phyloP scores from a whole-genome alignment of 352 stramenopile species.

The Blastocystis sp. region DNA sequence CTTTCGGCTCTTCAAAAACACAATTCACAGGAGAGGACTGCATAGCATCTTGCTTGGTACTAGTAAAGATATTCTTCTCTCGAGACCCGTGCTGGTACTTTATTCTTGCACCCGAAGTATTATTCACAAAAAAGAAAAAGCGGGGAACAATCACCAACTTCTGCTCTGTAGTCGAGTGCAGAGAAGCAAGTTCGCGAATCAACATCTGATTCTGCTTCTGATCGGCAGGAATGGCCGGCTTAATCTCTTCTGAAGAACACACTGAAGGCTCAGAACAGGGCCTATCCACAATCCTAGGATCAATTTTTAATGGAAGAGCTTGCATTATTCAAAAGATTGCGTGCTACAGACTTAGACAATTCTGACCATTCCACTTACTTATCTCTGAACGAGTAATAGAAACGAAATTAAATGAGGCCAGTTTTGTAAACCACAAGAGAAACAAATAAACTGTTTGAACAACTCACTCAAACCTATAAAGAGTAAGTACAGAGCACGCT shows the following conservation, averaged over 20 bases:
- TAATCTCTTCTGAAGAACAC: not conserved
- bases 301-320: not conserved
- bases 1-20: conserved; percentile 32
- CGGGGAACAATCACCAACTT: conserved; percentile 51
- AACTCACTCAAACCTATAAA: conserved; percentile 11
- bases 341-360: not conserved
- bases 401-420: not conserved
- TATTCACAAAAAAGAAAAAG: conserved; percentile 60
- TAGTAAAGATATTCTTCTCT: not conserved
- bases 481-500: not conserved
- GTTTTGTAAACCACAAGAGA: not conserved
- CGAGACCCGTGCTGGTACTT: conserved; percentile 47
- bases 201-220: conserved; percentile 44
- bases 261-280: not conserved
- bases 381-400: not conserved
- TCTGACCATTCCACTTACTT: not conserved
- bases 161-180: conserved; percentile 33
- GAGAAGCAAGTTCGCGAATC: not conserved
- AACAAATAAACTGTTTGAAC: not conserved
- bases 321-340: not conserved
- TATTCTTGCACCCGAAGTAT: conserved; percentile 33
- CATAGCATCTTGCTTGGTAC: not conserved
- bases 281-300: not conserved
- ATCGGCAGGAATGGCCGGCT: not conserved
- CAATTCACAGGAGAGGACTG: conserved; percentile 50